Conservation (phyloP, 2,329 filamentous ascomycete species). For the Thermothelomyces thermophilus region DNA sequence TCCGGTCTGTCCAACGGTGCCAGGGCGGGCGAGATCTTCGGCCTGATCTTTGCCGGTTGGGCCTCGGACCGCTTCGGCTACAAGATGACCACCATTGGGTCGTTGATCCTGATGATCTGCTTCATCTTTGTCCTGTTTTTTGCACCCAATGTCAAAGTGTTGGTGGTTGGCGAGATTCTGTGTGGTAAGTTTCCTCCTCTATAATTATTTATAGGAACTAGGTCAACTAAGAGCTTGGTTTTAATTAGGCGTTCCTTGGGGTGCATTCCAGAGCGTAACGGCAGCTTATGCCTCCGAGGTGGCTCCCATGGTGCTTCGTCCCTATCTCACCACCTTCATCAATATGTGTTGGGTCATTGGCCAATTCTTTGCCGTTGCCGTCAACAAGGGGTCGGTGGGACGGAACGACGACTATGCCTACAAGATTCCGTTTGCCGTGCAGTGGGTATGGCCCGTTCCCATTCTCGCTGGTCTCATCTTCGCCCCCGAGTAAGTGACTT, state of each 20-base stretch:
- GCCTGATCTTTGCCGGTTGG: constrained; percentile 37
- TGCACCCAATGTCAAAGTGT: constrained; percentile 38
- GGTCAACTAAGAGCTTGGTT: background rate
- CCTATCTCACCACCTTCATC: constrained; percentile 48
- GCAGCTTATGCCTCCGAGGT: constrained; percentile 47
- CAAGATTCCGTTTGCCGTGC: constrained; percentile 41
- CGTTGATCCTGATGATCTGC: constrained; percentile 39
- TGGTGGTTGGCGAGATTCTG: constrained; percentile 45
- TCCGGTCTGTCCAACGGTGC: constrained; percentile 49
- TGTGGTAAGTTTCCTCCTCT: constrained; percentile 23
- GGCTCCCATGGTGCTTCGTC: constrained; percentile 40
- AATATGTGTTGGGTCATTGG: constrained; percentile 55
- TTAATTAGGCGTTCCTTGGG: constrained; percentile 32
- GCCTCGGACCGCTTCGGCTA: constrained; percentile 40
- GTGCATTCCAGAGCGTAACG: constrained; percentile 38
- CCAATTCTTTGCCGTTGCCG: constrained; percentile 41
- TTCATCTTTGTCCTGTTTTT: constrained; percentile 52
- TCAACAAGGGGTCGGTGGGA: constrained; percentile 32
- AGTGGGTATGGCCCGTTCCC: constrained; percentile 42
- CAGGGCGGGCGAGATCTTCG: constrained; percentile 48
- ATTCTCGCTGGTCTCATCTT: constrained; percentile 36
- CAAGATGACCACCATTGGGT: constrained; percentile 42
- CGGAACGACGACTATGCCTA: constrained; percentile 38
- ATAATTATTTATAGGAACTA: no score
- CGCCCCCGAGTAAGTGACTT: constrained; percentile 37